Conservation (phyloP, 768 basidiomycete species). For the Amyloporia xantha region DNA sequence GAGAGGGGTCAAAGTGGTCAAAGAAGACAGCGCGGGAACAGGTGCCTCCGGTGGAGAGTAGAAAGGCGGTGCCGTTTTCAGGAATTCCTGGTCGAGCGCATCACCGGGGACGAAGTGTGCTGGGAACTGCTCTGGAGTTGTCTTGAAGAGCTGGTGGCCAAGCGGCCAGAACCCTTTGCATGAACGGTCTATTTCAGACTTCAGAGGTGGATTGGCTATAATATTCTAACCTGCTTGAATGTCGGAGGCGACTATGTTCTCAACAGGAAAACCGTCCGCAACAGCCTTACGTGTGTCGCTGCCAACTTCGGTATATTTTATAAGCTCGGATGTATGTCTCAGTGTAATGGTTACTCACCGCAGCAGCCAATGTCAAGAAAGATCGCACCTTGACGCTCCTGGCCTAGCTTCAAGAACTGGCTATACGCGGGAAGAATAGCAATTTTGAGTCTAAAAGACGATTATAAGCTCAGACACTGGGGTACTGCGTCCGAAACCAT, state of each 20-base stretch:
- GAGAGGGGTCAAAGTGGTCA: constrained; percentile 34
- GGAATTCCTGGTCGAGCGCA: constrained; percentile 38
- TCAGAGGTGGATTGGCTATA: no score
- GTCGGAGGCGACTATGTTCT: constrained; percentile 34
- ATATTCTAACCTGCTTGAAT: constrained; percentile 26
- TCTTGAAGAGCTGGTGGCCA: constrained; percentile 54
- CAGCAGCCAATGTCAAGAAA: constrained; percentile 42
- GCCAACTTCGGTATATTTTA: background rate
- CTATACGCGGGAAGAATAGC: constrained; percentile 22
- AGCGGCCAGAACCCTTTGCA: constrained; percentile 50
- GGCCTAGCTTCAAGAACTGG: constrained; percentile 29
- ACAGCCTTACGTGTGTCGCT: constrained; percentile 36
- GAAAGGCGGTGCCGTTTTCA: no score
- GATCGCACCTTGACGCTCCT: constrained; percentile 29
- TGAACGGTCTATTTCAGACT: background rate
- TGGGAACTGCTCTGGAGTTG: constrained; percentile 45
- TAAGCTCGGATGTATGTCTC: no score
- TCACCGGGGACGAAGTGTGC: constrained; percentile 52
- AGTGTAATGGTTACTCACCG: constrained; percentile 32
- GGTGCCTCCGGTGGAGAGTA: no score
- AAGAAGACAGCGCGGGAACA: constrained; percentile 21
- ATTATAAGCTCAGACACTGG: no score
- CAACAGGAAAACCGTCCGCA: constrained; percentile 36
- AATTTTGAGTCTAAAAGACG: no score
- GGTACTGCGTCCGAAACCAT: no score